These are phyloP conservation scores for Tricholoma flavovirens DNA, from an alignment of 768 basidiomycete genomes.

Conservation along the genomic window DNA sequence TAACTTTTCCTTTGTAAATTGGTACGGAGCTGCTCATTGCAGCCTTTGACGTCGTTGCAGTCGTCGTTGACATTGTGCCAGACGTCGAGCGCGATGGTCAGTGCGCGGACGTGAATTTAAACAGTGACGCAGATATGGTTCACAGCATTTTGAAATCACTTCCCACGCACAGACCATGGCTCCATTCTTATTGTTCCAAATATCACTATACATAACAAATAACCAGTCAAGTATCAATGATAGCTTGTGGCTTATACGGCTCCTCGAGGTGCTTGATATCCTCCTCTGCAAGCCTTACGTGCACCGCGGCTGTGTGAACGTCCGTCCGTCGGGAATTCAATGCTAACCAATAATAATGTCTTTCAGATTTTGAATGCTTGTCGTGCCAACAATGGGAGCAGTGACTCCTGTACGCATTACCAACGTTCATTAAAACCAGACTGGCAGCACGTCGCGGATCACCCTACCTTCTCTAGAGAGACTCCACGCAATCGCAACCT, in stretches of 20 bases:
- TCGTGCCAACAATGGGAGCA: conserved; percentile 55
- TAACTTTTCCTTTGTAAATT: conserved; percentile 53
- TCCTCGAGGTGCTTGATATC: conserved; percentile 53
- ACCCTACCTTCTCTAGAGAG: conserved; percentile 32
- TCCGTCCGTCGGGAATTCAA: neutral
- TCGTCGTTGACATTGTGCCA: conserved; percentile 15
- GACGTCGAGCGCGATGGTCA: conserved; percentile 34
- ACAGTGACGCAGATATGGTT: conserved; percentile 28
- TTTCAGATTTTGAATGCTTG: conserved; percentile 42
- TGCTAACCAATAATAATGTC: conserved; percentile 45
- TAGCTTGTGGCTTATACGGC: conserved; percentile 40
- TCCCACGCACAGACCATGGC: conserved; percentile 40
- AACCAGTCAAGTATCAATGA: conserved; percentile 31
- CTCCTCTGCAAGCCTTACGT: conserved; percentile 48
- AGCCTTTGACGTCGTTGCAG: conserved; percentile 6
- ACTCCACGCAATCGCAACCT: conserved; percentile 49
- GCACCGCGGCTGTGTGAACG: conserved; percentile 29
- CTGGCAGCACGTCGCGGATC: neutral
- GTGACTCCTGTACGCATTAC: conserved; percentile 30
- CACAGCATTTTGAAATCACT: conserved; percentile 21
- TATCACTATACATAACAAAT: no score
- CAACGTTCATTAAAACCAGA: neutral
- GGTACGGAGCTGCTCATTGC: conserved; percentile 23
- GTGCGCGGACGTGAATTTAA: conserved; percentile 32
- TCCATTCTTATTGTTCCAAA: conserved; percentile 9